These are phyloP conservation scores for Pyrenophora seminiperda DNA, from an alignment of 2,329 filamentous ascomycete genomes.

Conservation along the genomic window DNA sequence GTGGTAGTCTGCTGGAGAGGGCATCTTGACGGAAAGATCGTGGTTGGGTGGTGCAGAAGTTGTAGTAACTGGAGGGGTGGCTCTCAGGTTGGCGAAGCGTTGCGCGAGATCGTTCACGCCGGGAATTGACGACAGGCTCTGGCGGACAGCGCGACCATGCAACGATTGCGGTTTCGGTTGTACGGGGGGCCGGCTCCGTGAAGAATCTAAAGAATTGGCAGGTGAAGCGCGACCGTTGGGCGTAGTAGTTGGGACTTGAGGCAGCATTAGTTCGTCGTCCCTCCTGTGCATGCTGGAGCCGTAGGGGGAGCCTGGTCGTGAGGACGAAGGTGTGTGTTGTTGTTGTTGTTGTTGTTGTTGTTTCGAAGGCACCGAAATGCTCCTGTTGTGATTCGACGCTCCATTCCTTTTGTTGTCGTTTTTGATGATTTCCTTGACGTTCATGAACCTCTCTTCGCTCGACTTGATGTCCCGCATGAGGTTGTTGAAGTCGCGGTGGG, in stretches of 20 bases:
- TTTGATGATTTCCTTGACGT: slow-evolving; percentile 57
- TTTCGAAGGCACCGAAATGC: too few relatives aligned
- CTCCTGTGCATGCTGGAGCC: slow-evolving; percentile 15
- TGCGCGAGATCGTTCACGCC: slow-evolving; percentile 42
- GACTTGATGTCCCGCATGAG: slow-evolving; percentile 38
- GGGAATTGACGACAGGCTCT: slow-evolving; percentile 34
- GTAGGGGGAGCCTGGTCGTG: slow-evolving; percentile 25
- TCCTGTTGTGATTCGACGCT: too few relatives aligned
- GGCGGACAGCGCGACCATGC: slow-evolving; percentile 63
- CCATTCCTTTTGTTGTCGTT: slow-evolving; percentile 52
- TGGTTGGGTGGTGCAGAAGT: slow-evolving; percentile 26
- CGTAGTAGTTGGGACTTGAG: slow-evolving; percentile 33
- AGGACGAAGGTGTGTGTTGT: slow-evolving; percentile 10
- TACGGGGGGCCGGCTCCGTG: slow-evolving; percentile 49
- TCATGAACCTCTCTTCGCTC: slow-evolving; percentile 51
- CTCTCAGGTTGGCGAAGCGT: slow-evolving; percentile 46
- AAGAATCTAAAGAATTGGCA: slow-evolving; percentile 24
- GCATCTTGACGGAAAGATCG: slow-evolving; percentile 49
- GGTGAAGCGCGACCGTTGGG: slow-evolving; percentile 30
- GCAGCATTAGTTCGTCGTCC: slow-evolving; percentile 46
- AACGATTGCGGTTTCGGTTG: slow-evolving; percentile 72
- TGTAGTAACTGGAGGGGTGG: slow-evolving; percentile 31
- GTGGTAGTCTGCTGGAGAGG: slow-evolving; percentile 48
- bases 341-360: too few relatives aligned
- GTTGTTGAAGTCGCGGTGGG: slow-evolving; percentile 54